A percentile compares a stretch with the other conserved stretches of the same genome.
These are phyloP conservation scores for Apiotrichum mycotoxinovorans DNA, from an alignment of 1,284 basidiomycete genomes.

Conservation along the genomic window DNA sequence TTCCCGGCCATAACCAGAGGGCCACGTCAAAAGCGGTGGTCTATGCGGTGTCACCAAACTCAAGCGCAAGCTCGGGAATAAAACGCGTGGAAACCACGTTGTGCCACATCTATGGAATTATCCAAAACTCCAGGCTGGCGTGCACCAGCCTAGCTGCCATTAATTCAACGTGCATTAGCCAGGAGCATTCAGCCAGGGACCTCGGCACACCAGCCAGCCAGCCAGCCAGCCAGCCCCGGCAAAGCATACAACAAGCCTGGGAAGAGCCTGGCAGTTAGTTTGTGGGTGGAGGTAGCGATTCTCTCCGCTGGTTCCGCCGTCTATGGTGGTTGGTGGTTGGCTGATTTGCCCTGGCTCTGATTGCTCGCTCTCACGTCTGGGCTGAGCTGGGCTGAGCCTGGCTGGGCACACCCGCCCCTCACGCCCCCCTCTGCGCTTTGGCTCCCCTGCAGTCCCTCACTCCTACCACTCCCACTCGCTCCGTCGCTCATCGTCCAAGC, in stretches of 20 bases:
- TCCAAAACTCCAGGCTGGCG: background rate
- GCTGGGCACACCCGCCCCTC: too few relatives aligned
- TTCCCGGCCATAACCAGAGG: too few relatives aligned
- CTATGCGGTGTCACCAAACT: too few relatives aligned
- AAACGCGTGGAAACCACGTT: background rate
- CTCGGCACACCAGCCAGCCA: too few relatives aligned
- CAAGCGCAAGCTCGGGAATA: too few relatives aligned
- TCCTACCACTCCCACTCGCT: background rate
- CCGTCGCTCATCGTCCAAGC: background rate
- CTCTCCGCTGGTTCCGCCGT: slow-evolving; percentile 2
- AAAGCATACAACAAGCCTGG: background rate
- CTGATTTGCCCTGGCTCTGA: background rate
- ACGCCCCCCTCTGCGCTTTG: background rate
- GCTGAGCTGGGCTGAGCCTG: too few relatives aligned
- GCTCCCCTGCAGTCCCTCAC: background rate
- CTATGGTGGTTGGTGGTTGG: background rate
- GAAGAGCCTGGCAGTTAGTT: too few relatives aligned
- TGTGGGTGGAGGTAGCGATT: background rate
- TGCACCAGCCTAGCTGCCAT: too few relatives aligned
- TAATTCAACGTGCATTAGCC: too few relatives aligned
- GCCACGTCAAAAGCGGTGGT: background rate
- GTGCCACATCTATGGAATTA: background rate
- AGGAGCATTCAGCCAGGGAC: too few relatives aligned
- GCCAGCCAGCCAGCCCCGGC: too few relatives aligned
- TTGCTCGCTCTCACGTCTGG: too few relatives aligned